Evolutionary conservation across 176 grass and related monocot species (phyloP), one percentile per base, ranked within the genome.

Genomic region (Metroxylon sagu): DNA sequence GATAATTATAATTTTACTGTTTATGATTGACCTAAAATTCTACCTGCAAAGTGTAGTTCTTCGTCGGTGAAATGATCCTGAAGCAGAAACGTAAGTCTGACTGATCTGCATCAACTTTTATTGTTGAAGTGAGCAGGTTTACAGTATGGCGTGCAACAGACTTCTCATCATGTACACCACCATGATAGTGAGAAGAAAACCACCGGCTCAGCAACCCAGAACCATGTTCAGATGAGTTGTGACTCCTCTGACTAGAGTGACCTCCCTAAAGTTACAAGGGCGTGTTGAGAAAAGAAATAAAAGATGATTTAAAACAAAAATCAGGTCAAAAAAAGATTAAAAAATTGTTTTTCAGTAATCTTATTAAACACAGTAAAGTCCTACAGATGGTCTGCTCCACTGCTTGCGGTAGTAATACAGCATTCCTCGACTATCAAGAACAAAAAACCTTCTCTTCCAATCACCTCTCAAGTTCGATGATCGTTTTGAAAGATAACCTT

Each of bases 381-480:
- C 56, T 93, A 99, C 94, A 0, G 94, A 99, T 73, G 88, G 85
- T 54, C 82, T 82, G 70, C 82, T 83, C 49, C 75, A 84, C 63
- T 99, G 84, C 59, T 93, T 99, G 64, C 85, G 94, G 63, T 99
- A 99, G 64, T 93, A 93, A 53, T 99, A 99, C 57, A 99, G 59
- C 94, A 99, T 93, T 75, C 94, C 94, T 76, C 85, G 84, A 64
- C 77, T 93, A 65, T 99, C 94, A 26, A 99, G 88, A 64, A 93
- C 94, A 88, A 99, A 99, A 76, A 99, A 99, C 61, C 88, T 90
- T 73, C 88, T 92, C 77, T 99, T 99, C 88, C 94, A 99, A 56
- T 99, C 94, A 74, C 88, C 94, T 81, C 94, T 92, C 73, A 93
- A 76, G 64, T 99, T 99, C 18, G 94, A 99, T 71, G 94, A 99